Evolutionary conservation across 2,329 filamentous ascomycete genomes (phyloP), one percentile per base, ranked within the genome.

Genomic region (Cryphonectria parasitica): DNA sequence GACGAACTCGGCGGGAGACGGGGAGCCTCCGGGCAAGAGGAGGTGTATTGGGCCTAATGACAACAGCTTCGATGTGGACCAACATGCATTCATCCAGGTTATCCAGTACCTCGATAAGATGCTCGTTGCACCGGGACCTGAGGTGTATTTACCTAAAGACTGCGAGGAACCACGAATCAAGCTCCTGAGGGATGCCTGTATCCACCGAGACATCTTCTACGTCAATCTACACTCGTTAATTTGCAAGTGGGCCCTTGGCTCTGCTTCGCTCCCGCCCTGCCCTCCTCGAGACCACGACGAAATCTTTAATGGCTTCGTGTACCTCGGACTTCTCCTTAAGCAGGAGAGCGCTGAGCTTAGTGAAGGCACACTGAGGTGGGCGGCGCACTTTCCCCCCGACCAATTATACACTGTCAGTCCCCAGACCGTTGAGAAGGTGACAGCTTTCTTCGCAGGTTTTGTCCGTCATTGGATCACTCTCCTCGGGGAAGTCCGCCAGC

Each of bases 201-300:
- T 73, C 1, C 75, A 77, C 0, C 78, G 84, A 5, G 92, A 95
- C 77, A 73, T 82, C 63, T 88, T 92, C 76, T 94, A 91, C 76
- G 74, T 94, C 65, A 82, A 85, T 7, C 77, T 92, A 17, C 91
- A 92, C 76, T 90, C 92, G 76, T 71, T 91, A 1, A 90, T 88
- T 77, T 92, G 89, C 76, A 76, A 86, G 28, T 88, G 86, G 84
- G 84, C 83, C 3, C 69, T 80, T 3, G 77, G 82, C 25, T 31
- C 39, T 17, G 34, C 64, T 10, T 22, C 17, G 8, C 45, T 64
- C 13, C 62, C 69, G 15, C 43, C 19, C 4, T 7, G 66, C 8
- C 63, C 31, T 6, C 13, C 34, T 31, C 43, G 45, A 22, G 17
- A 75, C 61, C 64, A 71, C 49, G 68, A 71, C 2, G 64, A 71